phyloP scores from a whole-genome alignment of 1,139 yeast genomes.

The Yamadazyma pseudoaaseri region DNA sequence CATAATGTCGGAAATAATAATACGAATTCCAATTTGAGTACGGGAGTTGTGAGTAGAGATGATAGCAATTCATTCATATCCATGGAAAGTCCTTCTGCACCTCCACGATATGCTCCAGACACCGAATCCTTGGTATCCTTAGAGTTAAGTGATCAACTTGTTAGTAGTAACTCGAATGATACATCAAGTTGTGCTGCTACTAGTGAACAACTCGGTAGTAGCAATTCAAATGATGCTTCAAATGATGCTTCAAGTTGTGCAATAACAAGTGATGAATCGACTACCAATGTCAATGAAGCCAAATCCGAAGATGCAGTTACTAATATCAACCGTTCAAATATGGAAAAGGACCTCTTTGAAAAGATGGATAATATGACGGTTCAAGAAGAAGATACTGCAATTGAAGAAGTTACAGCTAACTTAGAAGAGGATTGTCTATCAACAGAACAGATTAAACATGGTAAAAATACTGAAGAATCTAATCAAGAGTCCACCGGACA shows the following conservation, averaged over 20 bases:
- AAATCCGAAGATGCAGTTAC: background rate
- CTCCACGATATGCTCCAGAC: background rate
- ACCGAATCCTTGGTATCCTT: slow-evolving; percentile 1
- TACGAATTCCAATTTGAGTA: slow-evolving; percentile 2
- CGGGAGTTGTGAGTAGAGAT: background rate
- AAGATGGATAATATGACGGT: background rate
- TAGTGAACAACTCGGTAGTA: slow-evolving; percentile 9
- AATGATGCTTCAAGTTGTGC: background rate
- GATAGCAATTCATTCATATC: slow-evolving; percentile 3
- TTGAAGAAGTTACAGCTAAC: background rate
- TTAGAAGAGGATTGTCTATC: background rate
- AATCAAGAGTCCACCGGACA: background rate
- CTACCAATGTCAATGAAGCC: background rate
- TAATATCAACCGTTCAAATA: background rate
- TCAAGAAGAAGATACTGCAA: background rate
- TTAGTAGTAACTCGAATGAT: slow-evolving; percentile 9
- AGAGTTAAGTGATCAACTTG: background rate
- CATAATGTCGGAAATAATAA: background rate
- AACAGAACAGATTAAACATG: background rate
- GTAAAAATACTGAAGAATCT: background rate
- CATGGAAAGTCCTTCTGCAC: slow-evolving; percentile 1
- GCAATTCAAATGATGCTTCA: background rate
- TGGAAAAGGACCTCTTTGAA: background rate
- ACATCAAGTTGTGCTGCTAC: slow-evolving; percentile 13
- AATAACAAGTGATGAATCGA: background rate